Percentiles rank a stretch among this genome's conserved stretches.
Conservation (phyloP, 805 yeast species). For the Teunomyces barrocoloradensis region DNA sequence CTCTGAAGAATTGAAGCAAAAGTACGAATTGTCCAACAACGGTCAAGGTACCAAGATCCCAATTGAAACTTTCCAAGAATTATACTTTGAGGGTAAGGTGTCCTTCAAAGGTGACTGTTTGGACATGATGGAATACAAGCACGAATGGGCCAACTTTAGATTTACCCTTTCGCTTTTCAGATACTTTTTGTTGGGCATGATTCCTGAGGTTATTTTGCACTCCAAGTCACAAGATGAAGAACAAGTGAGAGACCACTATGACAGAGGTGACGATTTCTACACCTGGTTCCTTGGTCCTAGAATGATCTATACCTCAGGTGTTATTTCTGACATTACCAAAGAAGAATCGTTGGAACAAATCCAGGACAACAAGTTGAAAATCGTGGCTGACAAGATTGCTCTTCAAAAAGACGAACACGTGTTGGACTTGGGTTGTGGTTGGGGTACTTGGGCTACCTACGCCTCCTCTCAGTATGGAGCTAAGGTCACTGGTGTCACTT, state of each 20-base stretch:
- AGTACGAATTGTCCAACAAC: slow-evolving; percentile 35
- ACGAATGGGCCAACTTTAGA: slow-evolving; percentile 84
- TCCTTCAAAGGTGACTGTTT: slow-evolving; percentile 84
- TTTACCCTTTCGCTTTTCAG: slow-evolving; percentile 76
- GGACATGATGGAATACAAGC: slow-evolving; percentile 81
- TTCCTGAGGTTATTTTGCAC: slow-evolving; percentile 91
- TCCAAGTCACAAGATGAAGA: slow-evolving; percentile 94
- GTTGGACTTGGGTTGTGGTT: slow-evolving; percentile 90
- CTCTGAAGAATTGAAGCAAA: slow-evolving; percentile 48
- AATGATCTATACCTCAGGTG: slow-evolving; percentile 90
- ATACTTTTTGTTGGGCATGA: slow-evolving; percentile 81
- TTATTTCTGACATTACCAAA: slow-evolving; percentile 56
- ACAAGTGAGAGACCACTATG: slow-evolving; percentile 93
- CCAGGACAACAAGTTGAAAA: slow-evolving; percentile 86
- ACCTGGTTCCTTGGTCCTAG: slow-evolving; percentile 92
- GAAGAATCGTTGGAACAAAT: slow-evolving; percentile 73
- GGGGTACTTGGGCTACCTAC: slow-evolving; percentile 90
- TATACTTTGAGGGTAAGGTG: slow-evolving; percentile 80
- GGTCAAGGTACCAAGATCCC: slow-evolving; percentile 78
- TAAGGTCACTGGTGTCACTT: slow-evolving; percentile 81
- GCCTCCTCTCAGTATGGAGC: slow-evolving; percentile 85
- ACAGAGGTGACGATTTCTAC: slow-evolving; percentile 94
- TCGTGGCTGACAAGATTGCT: slow-evolving; percentile 84
- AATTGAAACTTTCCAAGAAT: slow-evolving; percentile 88
- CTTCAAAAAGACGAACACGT: slow-evolving; percentile 69